Percentiles rank a stretch among this genome's conserved stretches.
phyloP scores from a whole-genome alignment of 805 yeast genomes.

The Candida rishiriensis region DNA sequence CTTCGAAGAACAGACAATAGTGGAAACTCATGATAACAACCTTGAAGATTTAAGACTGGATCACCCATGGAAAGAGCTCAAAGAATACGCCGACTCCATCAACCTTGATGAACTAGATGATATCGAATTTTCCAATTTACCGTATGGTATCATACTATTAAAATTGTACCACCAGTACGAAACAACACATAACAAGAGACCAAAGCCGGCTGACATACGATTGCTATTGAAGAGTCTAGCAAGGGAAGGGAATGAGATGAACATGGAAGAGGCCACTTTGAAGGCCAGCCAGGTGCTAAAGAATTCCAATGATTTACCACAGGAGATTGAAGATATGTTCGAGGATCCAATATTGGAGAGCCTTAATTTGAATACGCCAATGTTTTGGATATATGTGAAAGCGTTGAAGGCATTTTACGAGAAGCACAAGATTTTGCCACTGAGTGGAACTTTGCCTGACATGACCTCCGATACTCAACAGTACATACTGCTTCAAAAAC shows the following conservation, averaged over 20 bases:
- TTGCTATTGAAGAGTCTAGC: conserved; percentile 3
- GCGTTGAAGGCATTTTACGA: conserved; percentile 53
- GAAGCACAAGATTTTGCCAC: conserved; percentile 46
- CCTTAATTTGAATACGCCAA: conserved; percentile 22
- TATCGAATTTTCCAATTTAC: conserved; percentile 55
- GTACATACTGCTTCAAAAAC: conserved; percentile 52
- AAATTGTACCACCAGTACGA: conserved; percentile 47
- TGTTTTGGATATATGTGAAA: conserved; percentile 59
- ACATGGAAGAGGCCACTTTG: conserved; percentile 29
- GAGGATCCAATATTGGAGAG: conserved; percentile 17
- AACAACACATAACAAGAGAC: conserved; percentile 15
- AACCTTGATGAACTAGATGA: conserved; percentile 44
- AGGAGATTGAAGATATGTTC: conserved; percentile 23
- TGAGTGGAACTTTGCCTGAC: conserved; percentile 76
- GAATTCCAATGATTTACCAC: conserved; percentile 31
- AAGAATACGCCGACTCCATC: conserved; percentile 43
- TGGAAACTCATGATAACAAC: conserved; percentile 66
- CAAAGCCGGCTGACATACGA: conserved; percentile 21
- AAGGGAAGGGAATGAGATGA: conserved; percentile 28
- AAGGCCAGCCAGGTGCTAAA: conserved; percentile 44
- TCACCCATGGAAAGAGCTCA: conserved; percentile 67
- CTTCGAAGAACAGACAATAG: conserved; percentile 54
- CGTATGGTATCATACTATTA: conserved; percentile 59
- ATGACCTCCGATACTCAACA: conserved; percentile 74
- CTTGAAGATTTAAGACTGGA: conserved; percentile 65